These are phyloP conservation scores for Stachybotrys chlorohalonatus DNA, from an alignment of 2,329 filamentous ascomycete genomes.

Conservation along the genomic window DNA sequence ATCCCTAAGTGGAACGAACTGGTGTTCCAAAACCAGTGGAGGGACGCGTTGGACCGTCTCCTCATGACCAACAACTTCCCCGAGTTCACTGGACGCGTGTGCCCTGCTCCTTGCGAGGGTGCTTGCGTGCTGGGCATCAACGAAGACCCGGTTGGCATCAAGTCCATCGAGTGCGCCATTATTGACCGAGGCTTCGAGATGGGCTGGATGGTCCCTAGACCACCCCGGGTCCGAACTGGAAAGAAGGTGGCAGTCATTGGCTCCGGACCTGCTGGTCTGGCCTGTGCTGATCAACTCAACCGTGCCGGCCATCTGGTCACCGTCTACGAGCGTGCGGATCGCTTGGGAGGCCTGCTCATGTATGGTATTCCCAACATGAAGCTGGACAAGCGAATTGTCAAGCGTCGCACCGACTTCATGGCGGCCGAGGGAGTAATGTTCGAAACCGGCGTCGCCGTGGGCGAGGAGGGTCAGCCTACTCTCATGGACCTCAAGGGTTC, in stretches of 20 bases:
- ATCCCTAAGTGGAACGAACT: too few species aligned
- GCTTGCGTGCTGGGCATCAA: constrained; percentile 95
- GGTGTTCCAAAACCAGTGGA: constrained; percentile 22
- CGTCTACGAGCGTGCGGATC: constrained; percentile 87
- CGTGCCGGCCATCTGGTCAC: constrained; percentile 81
- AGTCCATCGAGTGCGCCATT: constrained; percentile 96
- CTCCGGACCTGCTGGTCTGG: constrained; percentile 85
- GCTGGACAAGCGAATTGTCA: constrained; percentile 94
- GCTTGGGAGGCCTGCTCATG: constrained; percentile 87
- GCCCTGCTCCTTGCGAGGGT: constrained; percentile 91
- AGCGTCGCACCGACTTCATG: constrained; percentile 93
- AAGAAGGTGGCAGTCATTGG: constrained; percentile 86
- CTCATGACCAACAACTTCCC: constrained; percentile 98
- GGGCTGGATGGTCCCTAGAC: constrained; percentile 90
- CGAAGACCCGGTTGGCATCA: constrained; percentile 94
- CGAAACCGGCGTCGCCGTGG: constrained; percentile 68
- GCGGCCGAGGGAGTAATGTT: constrained; percentile 79
- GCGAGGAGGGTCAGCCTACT: constrained; percentile 54
- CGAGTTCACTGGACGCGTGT: constrained; percentile 94
- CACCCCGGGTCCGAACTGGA: constrained; percentile 71
- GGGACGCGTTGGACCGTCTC: constrained; percentile 81
- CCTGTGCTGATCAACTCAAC: constrained; percentile 89
- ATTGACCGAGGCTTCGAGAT: constrained; percentile 96
- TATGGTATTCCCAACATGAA: constrained; percentile 99
- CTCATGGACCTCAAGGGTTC: constrained; percentile 63